Base-by-base conservation (phyloP, 805 yeast genomes). In the Ogataea naganishii region DNA sequence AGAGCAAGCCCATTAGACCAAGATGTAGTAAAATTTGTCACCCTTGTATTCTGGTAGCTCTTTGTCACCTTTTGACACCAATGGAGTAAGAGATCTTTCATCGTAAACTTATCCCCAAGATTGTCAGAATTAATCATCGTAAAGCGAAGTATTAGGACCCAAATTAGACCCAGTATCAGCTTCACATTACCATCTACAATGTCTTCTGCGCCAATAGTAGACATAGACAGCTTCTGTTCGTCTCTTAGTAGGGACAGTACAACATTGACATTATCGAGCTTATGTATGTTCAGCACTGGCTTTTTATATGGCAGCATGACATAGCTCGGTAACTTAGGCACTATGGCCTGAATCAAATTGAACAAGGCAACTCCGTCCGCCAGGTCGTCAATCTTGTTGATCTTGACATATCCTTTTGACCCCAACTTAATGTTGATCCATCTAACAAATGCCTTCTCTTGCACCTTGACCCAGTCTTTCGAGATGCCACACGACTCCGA, bases 1-100 rank as follows among this genome's bases (percentile, higher is more conserved):
- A 75, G 41, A 44, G 79, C 62, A 48, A 57, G 42, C 18, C 75
- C 62, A 46, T 64, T 47, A 7, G 65, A 61, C 82, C 82, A 76
- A 39, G 72, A 66, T 21, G 62, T 48, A 23, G 69, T 58, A 47
- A 76, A 76, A 45, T 76, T 73, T 9, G 49, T 36, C 18, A 76
- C 45, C 13, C 46, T 42, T 4, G 65, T 61, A 6, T 47, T 53
- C 7, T 40, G 38, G 34, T 63, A 62, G 3, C 49, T 50, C 10
- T 49, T 53, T 2, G 69, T 62, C 27, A 58, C 53, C 15, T 59
- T 44, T 41, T 72, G 75, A 33, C 78, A 60, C 84, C 84, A 76
- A 8, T 60, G 42, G 27, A 70, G 44, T 21, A 66, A 46, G 4
- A 68, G 59, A 12, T 62, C 69, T 29, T 62, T 60, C 23, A 40